Conservation (phyloP, 2,329 filamentous ascomycete species). For the Apiospora saccharicola region DNA sequence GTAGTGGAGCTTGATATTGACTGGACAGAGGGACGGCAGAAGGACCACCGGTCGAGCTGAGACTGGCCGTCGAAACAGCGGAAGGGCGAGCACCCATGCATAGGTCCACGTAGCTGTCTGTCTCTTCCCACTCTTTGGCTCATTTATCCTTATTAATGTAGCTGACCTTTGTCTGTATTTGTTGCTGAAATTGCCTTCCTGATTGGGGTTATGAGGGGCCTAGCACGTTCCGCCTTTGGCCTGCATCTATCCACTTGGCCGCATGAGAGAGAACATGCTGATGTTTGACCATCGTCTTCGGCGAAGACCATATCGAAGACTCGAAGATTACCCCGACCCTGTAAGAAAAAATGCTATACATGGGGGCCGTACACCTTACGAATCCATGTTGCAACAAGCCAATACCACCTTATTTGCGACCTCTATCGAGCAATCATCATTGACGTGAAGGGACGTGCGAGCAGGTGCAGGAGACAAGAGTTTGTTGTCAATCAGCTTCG, state of each 20-base stretch:
- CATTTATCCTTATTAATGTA: neutral
- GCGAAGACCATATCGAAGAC: conserved; percentile 10
- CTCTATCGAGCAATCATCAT: neutral
- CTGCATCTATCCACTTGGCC: conserved; percentile 18
- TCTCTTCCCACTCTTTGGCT: conserved; percentile 9
- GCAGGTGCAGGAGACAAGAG: neutral
- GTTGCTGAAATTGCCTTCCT: conserved; percentile 17
- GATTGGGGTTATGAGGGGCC: neutral
- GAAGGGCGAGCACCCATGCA: conserved; percentile 13
- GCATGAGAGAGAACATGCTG: conserved; percentile 12
- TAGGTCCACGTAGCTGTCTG: conserved; percentile 5
- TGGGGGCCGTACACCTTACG: neutral
- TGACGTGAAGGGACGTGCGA: neutral
- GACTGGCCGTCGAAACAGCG: neutral
- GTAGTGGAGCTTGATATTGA: conserved; percentile 1
- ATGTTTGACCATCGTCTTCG: conserved; percentile 1
- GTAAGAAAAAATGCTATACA: neutral
- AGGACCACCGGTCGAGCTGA: conserved; percentile 8
- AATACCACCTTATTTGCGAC: conserved; percentile 8
- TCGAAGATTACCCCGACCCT: neutral
- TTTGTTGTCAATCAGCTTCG: conserved; percentile 5
- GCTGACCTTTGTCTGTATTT: neutral
- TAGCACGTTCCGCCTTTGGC: conserved; percentile 5
- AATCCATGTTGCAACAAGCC: conserved; percentile 6
- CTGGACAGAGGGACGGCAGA: conserved; percentile 11